Conservation (phyloP, 192 early-diverging fungal genomes). For the Phycomyces blakesleeanus region DNA sequence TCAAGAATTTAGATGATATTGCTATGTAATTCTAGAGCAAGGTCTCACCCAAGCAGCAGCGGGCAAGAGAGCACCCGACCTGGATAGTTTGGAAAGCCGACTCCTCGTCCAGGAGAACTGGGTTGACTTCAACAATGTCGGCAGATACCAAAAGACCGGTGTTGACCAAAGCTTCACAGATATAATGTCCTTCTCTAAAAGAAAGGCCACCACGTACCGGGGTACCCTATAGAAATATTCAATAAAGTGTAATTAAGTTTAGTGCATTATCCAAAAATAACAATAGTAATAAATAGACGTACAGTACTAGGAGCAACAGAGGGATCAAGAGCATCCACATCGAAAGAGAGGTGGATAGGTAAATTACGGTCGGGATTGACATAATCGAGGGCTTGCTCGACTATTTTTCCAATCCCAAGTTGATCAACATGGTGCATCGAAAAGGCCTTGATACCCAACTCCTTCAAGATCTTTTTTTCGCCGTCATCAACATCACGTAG, state of each 20-base stretch:
- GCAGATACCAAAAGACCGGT: slow-evolving; percentile 86
- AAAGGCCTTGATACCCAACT: slow-evolving; percentile 87
- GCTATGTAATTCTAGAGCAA: slow-evolving; percentile 47
- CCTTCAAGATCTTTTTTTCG: slow-evolving; percentile 81
- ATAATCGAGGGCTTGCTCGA: slow-evolving; percentile 90
- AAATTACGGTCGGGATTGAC: slow-evolving; percentile 68
- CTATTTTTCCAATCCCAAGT: slow-evolving; percentile 87
- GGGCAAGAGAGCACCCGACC: slow-evolving; percentile 85
- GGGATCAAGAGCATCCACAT: slow-evolving; percentile 95
- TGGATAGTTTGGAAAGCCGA: slow-evolving; percentile 79
- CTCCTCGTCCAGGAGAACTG: slow-evolving; percentile 73
- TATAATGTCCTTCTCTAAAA: slow-evolving; percentile 96
- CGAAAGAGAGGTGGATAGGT: slow-evolving; percentile 89
- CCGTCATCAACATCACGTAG: slow-evolving; percentile 88
- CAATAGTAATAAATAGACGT: background rate
- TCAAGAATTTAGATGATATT: no score
- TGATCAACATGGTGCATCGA: slow-evolving; percentile 96
- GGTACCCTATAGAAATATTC: slow-evolving; percentile 54
- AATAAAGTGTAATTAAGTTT: no score
- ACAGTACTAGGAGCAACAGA: slow-evolving; percentile 85
- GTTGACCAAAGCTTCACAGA: slow-evolving; percentile 86
- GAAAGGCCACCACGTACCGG: slow-evolving; percentile 93
- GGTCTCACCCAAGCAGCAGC: slow-evolving; percentile 81
- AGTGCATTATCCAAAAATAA: no score
- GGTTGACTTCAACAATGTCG: slow-evolving; percentile 96